Evolutionary conservation across 495 filamentous ascomycete species (phyloP).

Genomic region (Neurospora sp.): DNA sequence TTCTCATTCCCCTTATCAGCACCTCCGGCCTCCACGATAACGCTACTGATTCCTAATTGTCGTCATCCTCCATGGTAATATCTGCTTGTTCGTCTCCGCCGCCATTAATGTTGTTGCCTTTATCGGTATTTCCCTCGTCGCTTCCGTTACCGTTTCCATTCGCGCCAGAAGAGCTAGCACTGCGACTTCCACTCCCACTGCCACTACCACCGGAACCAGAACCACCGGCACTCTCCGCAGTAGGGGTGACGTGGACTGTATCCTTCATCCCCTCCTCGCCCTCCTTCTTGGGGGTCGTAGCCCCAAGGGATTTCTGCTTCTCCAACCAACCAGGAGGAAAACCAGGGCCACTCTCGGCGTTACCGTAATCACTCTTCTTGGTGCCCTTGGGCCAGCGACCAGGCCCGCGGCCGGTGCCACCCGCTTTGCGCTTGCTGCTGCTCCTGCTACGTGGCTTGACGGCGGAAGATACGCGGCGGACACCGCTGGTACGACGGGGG

Average conservation of each 20-base stretch:
- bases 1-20: background rate
- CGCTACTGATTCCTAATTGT: background rate
- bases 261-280: background rate
- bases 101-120: background rate
- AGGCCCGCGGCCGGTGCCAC: constrained; percentile 42
- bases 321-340: constrained; percentile 40
- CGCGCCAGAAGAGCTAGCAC: background rate
- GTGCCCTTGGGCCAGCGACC: constrained; percentile 47
- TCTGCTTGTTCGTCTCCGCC: background rate
- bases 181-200: background rate
- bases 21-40: background rate
- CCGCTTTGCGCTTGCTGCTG: constrained; percentile 33
- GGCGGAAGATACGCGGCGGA: constrained; percentile 13
- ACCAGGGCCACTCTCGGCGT: constrained; percentile 45
- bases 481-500: constrained; percentile 13
- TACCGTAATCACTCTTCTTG: constrained; percentile 48
- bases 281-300: constrained; percentile 11
- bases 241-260: background rate
- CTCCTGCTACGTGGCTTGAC: constrained; percentile 22
- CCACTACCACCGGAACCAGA: background rate
- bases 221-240: background rate
- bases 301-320: constrained; percentile 17
- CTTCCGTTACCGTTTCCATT: background rate
- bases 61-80: background rate
- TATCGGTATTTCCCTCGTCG: background rate